phyloP scores from a whole-genome alignment of 78 protist species.

The Speleostelium caveatum region DNA sequence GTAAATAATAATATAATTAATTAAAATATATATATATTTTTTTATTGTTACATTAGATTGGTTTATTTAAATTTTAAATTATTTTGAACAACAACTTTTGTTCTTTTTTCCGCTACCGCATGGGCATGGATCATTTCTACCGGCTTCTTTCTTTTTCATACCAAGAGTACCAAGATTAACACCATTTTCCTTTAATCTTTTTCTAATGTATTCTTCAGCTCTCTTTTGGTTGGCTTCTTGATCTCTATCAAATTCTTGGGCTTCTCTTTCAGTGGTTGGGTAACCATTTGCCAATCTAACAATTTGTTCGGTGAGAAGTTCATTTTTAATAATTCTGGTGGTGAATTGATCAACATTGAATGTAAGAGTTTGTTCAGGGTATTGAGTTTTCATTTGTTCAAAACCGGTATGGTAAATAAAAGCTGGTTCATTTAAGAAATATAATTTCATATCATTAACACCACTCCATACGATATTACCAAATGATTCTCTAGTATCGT shows the following conservation, averaged over 20 bases:
- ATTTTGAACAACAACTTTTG: constrained; percentile 70
- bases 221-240: constrained; percentile 57
- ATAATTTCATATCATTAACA: constrained; percentile 76
- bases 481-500: constrained; percentile 58
- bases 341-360: constrained; percentile 80
- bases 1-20: neutral
- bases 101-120: constrained; percentile 78
- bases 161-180: constrained; percentile 49
- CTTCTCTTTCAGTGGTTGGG: constrained; percentile 82
- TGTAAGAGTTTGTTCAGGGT: constrained; percentile 25
- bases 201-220: constrained; percentile 71
- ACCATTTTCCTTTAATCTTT: constrained; percentile 56
- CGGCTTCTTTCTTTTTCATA: constrained; percentile 40
- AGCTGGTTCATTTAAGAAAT: constrained; percentile 33
- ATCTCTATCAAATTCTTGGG: constrained; percentile 64
- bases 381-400: constrained; percentile 75
- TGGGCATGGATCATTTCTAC: constrained; percentile 72
- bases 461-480: constrained; percentile 72
- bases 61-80: too few relatives aligned
- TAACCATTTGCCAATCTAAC: constrained; percentile 79
- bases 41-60: too few relatives aligned
- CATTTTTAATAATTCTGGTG: constrained; percentile 66
- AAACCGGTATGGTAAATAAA: constrained; percentile 70
- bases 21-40: too few relatives aligned
- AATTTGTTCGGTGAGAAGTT: constrained; percentile 65